phyloP scores from a whole-genome alignment of 2,329 filamentous ascomycete genomes.

The Pezizomycotina sp. region DNA sequence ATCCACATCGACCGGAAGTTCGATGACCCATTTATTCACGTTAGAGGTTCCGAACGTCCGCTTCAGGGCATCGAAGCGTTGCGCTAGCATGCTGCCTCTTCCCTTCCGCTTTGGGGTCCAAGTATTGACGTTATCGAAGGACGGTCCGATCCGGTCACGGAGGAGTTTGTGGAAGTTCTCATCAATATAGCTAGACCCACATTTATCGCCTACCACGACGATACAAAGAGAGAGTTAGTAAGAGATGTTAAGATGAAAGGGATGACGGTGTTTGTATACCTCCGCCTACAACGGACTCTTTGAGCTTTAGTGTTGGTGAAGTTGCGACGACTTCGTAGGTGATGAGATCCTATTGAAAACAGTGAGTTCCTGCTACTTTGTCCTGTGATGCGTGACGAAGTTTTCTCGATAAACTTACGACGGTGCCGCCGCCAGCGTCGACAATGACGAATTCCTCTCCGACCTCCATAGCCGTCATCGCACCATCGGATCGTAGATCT shows the following conservation, averaged over 20 bases:
- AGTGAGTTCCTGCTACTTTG: too few relatives aligned
- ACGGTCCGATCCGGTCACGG: conserved; percentile 9
- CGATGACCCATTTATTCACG: conserved; percentile 8
- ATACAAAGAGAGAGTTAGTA: too few relatives aligned
- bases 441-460: conserved; percentile 22
- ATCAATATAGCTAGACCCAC: conserved; percentile 21
- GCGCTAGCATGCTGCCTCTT: conserved; percentile 15
- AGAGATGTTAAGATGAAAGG: too few relatives aligned
- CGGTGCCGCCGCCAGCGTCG: conserved; percentile 26
- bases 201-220: conserved; percentile 17
- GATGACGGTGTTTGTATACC: too few relatives aligned
- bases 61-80: conserved; percentile 12
- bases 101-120: conserved; percentile 10
- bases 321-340: conserved; percentile 16
- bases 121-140: conserved; percentile 4
- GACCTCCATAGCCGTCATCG: conserved; percentile 1
- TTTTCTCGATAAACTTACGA: too few relatives aligned
- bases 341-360: too few relatives aligned
- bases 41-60: conserved; percentile 7
- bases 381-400: too few relatives aligned
- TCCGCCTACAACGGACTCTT: conserved; percentile 20
- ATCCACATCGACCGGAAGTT: conserved; percentile 9
- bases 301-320: conserved; percentile 16
- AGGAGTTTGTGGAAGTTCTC: conserved; percentile 13
- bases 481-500: conserved; percentile 7